phyloP scores from a whole-genome alignment of 495 filamentous ascomycete species.

The Aspergillus mulundensis region DNA sequence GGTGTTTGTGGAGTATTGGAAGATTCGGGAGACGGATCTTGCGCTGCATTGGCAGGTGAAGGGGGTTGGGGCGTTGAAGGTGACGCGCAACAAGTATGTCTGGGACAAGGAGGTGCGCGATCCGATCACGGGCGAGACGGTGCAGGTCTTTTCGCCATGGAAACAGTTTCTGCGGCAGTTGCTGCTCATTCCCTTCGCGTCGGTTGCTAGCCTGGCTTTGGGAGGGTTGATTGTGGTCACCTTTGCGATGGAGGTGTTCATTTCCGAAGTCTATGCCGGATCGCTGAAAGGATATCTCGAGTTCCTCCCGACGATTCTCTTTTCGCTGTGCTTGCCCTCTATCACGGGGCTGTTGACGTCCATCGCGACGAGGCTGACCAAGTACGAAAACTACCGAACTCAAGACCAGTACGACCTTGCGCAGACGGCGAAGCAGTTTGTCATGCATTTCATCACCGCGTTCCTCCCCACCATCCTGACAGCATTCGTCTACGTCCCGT shows the following conservation, averaged over 20 bases:
- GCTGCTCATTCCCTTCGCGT: conserved; percentile 81
- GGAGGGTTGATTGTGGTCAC: conserved; percentile 76
- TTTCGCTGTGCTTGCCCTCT: conserved; percentile 71
- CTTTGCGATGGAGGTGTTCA: conserved; percentile 89
- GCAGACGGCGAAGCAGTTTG: conserved; percentile 84
- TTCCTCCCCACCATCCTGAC: conserved; percentile 90
- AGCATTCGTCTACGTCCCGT: conserved; percentile 94
- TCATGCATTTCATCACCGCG: conserved; percentile 93
- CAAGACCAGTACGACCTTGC: conserved; percentile 73
- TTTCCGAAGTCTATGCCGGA: conserved; percentile 87
- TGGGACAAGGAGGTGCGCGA: conserved; percentile 74
- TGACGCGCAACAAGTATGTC: conserved; percentile 68
- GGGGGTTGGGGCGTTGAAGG: conserved; percentile 76
- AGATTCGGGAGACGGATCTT: conserved; percentile 85
- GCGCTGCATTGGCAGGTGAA: conserved; percentile 88
- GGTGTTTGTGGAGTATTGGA: conserved; percentile 94
- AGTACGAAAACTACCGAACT: conserved; percentile 90
- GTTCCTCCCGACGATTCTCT: conserved; percentile 79
- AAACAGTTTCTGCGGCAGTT: conserved; percentile 75
- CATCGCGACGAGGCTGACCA: conserved; percentile 71
- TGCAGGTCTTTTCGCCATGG: conserved; percentile 68
- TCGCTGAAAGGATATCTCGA: conserved; percentile 77
- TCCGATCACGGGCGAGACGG: conserved; percentile 74
- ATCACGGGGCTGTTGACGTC: conserved; percentile 68
- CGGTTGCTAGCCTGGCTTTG: conserved; percentile 64